Evolutionary conservation across 2,329 filamentous ascomycete genomes (phyloP).

Genomic region (Rhynchosporium agropyri): DNA sequence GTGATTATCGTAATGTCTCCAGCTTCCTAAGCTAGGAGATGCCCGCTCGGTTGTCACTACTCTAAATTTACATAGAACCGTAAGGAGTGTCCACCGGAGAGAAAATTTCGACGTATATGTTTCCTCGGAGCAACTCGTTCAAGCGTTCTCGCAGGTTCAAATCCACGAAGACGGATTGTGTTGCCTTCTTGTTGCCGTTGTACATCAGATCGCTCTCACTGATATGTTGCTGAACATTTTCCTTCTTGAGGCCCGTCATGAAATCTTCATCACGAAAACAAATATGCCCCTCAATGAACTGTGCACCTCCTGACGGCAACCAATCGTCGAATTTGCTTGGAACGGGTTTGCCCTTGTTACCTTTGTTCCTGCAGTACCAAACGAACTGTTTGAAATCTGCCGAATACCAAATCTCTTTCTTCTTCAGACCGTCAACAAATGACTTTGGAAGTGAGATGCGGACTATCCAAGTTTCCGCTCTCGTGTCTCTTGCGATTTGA

Average conservation of each 20-base stretch:
- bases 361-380: not conserved
- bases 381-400: not conserved
- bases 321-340: not conserved
- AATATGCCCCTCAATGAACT: conserved; percentile 6
- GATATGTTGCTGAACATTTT: not conserved
- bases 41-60: too few species aligned
- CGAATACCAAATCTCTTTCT: not conserved
- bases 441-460: not conserved
- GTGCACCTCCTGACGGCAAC: not conserved
- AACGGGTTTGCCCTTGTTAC: too few species aligned
- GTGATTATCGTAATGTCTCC: too few species aligned
- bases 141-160: not conserved
- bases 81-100: not conserved
- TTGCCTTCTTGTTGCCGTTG: not conserved
- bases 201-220: not conserved
- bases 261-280: not conserved
- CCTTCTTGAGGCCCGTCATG: not conserved
- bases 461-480: not conserved
- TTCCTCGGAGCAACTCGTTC: not conserved
- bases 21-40: too few species aligned
- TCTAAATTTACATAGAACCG: not conserved
- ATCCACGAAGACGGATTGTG: conserved; percentile 1
- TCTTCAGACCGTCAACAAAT: not conserved
- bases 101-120: not conserved
- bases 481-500: not conserved